Evolutionary conservation across 176 grass and related monocot species (phyloP).

Genomic region (Musa troglodytarum): DNA sequence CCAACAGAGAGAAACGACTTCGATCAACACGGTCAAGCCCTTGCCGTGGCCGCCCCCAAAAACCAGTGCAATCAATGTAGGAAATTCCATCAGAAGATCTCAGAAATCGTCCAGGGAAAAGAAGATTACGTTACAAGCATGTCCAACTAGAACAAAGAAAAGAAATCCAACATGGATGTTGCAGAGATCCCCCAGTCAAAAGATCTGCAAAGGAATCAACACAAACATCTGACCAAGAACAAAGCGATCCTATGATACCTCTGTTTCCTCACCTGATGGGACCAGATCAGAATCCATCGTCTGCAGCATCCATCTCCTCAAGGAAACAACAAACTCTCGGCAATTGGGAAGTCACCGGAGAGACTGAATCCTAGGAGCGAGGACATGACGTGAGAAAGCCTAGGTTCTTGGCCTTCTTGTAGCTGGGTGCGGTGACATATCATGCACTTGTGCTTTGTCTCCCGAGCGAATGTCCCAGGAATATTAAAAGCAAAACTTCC

Average conservation of each 20-base stretch:
- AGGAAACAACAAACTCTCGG: background rate
- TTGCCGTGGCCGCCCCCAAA: background rate
- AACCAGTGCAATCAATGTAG: too few species aligned
- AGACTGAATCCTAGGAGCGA: background rate
- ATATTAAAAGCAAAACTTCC: too few species aligned
- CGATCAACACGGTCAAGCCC: background rate
- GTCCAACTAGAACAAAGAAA: too few species aligned
- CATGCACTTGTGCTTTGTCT: background rate
- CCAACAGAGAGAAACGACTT: background rate
- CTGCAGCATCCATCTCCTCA: slow-evolving; percentile 1
- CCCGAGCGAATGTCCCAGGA: background rate
- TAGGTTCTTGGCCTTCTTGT: background rate
- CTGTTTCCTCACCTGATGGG: background rate
- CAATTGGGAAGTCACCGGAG: background rate
- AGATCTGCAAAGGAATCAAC: background rate
- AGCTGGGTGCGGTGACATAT: background rate
- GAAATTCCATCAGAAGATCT: background rate
- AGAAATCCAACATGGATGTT: too few species aligned
- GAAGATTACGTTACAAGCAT: background rate
- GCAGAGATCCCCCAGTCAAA: background rate
- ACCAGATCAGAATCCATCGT: slow-evolving; percentile 13
- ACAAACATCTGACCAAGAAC: background rate
- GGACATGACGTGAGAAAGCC: background rate
- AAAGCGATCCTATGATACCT: background rate
- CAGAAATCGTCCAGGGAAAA: background rate